Base-by-base conservation (phyloP, 148 eudicot genomes). In the Suaeda aralocaspica region DNA sequence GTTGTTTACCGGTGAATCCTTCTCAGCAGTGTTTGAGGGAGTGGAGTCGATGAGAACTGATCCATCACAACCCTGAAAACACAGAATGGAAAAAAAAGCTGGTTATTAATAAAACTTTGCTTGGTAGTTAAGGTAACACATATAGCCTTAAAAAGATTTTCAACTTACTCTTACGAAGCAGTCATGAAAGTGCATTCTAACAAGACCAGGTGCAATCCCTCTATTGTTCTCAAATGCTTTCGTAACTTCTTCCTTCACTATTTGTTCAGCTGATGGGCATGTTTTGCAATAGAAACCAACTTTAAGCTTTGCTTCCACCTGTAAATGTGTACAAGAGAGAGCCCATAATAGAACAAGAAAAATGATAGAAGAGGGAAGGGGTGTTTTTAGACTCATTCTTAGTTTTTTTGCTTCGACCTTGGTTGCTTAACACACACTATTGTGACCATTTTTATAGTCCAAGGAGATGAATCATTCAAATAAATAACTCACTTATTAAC, bases 11-110 rank as follows among this genome's bases (percentile, higher is more conserved):
- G 89, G 85, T 10, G 92, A 65, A 74, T 92, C 97, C 67, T 92
- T 92, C 83, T 92, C 97, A 0, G 97, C 95, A 1, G 60, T 76
- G 83, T 80, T 89, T 45, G 81, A 64, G 28, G 86, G 52, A 21
- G 89, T 89, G 0, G 97, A 85, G 67, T 92, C 87, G 36, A 92
- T 82, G 28, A 92, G 89, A 64, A 92, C 85, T 0, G 97, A 92
- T 16, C 74, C 97, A 81, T 92, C 97, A 71, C 97, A 92, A 31
- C 96, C 96, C 96, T 86, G 60, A 9, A 51, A 70, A 8, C 25
- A 21, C 30, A 18, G 25, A 18, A 30, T 21, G 12, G 13, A 28
- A 13, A 53, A 18, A 0, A 57, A n/a, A 6, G 24, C 30, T 2
- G 4, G 11, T 24, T 51, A 51, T 24, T 51, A 51, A 11, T 21